These are phyloP conservation scores for Cryptococcus sp. DNA, from an alignment of 1,284 basidiomycete species.

Conservation along the genomic window DNA sequence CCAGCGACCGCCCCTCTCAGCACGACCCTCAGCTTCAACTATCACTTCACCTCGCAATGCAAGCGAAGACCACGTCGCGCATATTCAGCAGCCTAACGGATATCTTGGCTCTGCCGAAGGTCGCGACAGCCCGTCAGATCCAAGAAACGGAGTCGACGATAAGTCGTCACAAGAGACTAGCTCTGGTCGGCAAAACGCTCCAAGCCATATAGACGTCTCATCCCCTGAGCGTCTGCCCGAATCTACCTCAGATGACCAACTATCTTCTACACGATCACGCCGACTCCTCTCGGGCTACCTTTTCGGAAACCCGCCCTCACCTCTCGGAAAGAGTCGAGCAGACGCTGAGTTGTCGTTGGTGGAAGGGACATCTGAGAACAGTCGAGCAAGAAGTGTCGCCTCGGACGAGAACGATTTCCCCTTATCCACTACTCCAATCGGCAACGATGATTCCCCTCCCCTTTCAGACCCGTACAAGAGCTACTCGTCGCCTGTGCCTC, in stretches of 20 bases:
- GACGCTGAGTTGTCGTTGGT: neutral
- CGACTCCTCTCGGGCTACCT: conserved; percentile 49
- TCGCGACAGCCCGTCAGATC: neutral
- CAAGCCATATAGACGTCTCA: conserved; percentile 4
- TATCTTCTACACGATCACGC: conserved; percentile 39
- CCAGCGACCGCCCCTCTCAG: neutral
- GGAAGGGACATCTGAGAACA: neutral
- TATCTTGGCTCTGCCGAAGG: neutral
- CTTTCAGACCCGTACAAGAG: conserved; percentile 25
- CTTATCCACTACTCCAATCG: conserved; percentile 11
- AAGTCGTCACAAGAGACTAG: neutral
- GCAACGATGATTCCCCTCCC: conserved; percentile 30
- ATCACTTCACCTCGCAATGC: neutral
- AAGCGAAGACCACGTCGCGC: neutral
- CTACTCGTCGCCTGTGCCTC: conserved; percentile 9
- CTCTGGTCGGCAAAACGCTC: neutral
- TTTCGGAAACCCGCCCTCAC: conserved; percentile 47
- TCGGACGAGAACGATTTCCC: conserved; percentile 15
- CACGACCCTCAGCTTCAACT: neutral
- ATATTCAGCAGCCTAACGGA: neutral
- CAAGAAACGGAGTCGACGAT: neutral
- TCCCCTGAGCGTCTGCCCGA: conserved; percentile 2
- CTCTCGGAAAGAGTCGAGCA: conserved; percentile 7
- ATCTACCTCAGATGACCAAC: conserved; percentile 32
- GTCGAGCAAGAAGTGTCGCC: conserved; percentile 3